Evolutionary conservation across 148 eudicot genomes (phyloP), one percentile per base, ranked within the genome.

Genomic region (Beta vulgaris): DNA sequence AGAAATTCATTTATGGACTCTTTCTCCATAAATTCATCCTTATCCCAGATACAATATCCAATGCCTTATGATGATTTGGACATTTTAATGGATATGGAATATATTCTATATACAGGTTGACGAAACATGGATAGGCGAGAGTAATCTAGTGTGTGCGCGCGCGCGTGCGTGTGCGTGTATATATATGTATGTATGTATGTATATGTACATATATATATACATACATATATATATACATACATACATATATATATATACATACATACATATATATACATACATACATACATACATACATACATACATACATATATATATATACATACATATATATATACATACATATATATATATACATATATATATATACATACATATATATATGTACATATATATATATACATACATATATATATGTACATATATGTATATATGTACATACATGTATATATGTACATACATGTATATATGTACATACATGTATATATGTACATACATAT

Each of bases 321-420:
- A 55, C 21, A 55, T 55, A 55, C 21, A 55, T 55, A 55, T 55
- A 55, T 19, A 55, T n/a, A 55, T 55, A 55, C 25, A 55, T 55
- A 55, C 21, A 55, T 55, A 55, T n/a, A 55, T 55, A 55, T 55
- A 55, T 55, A 55, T 55, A 55, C 7, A 55, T n/a, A 55, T n/a
- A 55, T 55, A 55, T 55, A 55, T 55, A 55, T 3, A 55, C 25
- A 55, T n/a, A 55, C 21, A 55, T 55, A 55, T 55, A 55, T 55
- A 55, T 18, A 16, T n/a, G 21, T 55, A 55, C 26, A n/a, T 7
- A 55, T 25, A 55, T 55, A 55, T 19, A 55, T 55, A 55, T 25
- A 55, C 25, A 55, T n/a, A 55, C 21, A 55, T 25, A 55, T 55
- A 55, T 55, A 55, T 55, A 55, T 55, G 21, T 19, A 55, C 26